Percentiles rank a stretch among this genome's conserved stretches.
Evolutionary conservation across 2,329 filamentous ascomycete species (phyloP).

Genomic region (Taxawa tesnikishii): DNA sequence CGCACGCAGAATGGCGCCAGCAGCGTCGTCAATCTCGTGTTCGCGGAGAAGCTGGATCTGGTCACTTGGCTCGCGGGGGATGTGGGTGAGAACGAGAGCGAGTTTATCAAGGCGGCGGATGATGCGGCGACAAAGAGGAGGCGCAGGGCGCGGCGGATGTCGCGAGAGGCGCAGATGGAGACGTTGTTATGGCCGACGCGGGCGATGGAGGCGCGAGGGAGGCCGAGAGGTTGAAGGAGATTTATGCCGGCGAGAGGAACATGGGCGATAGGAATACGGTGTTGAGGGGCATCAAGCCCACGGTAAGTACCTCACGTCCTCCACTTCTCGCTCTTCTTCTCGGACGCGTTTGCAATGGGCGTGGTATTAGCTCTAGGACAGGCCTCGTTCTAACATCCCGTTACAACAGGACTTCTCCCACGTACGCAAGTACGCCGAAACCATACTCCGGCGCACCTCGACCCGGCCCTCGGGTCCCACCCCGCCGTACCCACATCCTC

Average conservation of each 20-base stretch:
- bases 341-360: background rate
- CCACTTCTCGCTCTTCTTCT: background rate
- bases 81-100: constrained; percentile 67
- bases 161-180: constrained; percentile 16
- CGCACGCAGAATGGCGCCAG: constrained; percentile 44
- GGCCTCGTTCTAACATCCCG: too few species aligned
- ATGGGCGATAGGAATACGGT: constrained; percentile 89
- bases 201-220: constrained; percentile 38
- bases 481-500: constrained; percentile 25
- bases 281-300: constrained; percentile 75
- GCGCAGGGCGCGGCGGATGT: constrained; percentile 35
- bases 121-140: constrained; percentile 40
- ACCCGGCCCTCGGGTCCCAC: constrained; percentile 34
- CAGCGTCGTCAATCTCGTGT: constrained; percentile 75
- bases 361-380: too few species aligned
- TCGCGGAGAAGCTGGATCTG: constrained; percentile 82
- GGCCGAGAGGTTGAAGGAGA: constrained; percentile 72
- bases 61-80: constrained; percentile 90
- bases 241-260: constrained; percentile 81
- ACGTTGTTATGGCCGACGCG: constrained; percentile 27
- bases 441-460: constrained; percentile 53
- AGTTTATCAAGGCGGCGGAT: constrained; percentile 78
- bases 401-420: constrained; percentile 83
- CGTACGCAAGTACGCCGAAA: constrained; percentile 71
- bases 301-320: constrained; percentile 51